Evolutionary conservation across 1,139 yeast species (phyloP), one percentile per base, ranked within the genome.

Genomic region (Magnusiomyces suaveolens): DNA sequence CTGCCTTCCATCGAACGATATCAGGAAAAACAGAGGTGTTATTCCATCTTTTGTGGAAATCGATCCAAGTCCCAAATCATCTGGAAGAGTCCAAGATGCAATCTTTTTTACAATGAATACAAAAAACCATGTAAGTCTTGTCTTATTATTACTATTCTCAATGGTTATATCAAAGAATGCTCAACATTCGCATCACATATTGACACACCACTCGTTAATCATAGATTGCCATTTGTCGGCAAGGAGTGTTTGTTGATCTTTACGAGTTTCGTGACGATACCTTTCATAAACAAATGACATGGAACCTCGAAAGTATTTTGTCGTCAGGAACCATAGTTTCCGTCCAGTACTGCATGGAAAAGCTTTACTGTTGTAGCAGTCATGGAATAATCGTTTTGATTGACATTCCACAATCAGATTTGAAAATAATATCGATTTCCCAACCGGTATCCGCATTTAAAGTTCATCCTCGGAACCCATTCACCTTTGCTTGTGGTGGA

Each of bases 331-430:
- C 68, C n/a, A 63, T 72, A 23, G 69, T 69, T 3, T 66, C 70
- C n/a, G 57, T 73, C 41, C 68, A 70, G 56, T 59, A 60, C 58
- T 60, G 68, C 52, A 57, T 66, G 43, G 68, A 67, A 39, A 59
- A 67, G 60, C 68, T 78, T 38, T 74, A 73, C 58, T 72, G 74
- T 46, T 77, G 81, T 59, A 75, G 78, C 2, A 64, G 66, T 14
- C 72, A 72, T 10, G 82, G 82, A 6, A 69, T 69, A 54, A 66
- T 77, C 36, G 67, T 73, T 1, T 63, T 77, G 18, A 69, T 63
- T 76, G 58, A 64, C 72, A 48, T 76, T 74, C 59, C 77, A 58
- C n/a, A 56, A 58, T 18, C 41, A 48, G 43, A 54, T 51, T 16
- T 50, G 43, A 25, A 55, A 57, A 21, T 54, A 56, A 41, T 58